phyloP scores from a whole-genome alignment of 345 rosid species.

The Sisymbrium altissimum region DNA sequence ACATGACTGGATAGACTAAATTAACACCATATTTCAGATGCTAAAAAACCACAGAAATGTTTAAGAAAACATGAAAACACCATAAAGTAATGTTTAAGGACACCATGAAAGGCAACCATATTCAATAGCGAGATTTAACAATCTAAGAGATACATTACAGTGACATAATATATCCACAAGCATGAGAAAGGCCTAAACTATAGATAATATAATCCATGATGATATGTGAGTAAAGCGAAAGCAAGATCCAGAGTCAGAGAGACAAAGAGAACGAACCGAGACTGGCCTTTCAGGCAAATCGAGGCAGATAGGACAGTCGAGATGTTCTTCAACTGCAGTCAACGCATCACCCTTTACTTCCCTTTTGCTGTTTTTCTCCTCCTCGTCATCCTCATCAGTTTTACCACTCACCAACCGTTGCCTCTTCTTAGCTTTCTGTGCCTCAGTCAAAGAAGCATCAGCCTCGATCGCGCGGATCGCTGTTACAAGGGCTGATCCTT shows the following conservation, averaged over 20 bases:
- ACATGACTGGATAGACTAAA: no score
- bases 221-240: no score
- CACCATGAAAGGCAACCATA: no score
- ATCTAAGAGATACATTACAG: background rate
- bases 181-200: background rate
- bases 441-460: conserved; percentile 40
- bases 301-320: conserved; percentile 57
- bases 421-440: conserved; percentile 44
- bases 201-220: background rate
- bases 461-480: conserved; percentile 44
- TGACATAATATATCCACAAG: background rate
- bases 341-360: conserved; percentile 10
- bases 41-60: no score
- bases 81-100: no score
- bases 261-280: conserved; percentile 40
- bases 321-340: no score
- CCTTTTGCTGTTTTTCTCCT: background rate
- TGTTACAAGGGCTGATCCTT: conserved; percentile 20
- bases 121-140: background rate
- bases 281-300: conserved; percentile 65
- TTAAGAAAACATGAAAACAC: no score
- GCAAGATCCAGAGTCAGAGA: no score
- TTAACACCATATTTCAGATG: no score
- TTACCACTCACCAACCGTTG: conserved; percentile 46
- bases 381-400: conserved; percentile 1